A percentile compares a stretch with the other conserved stretches of the same genome.
phyloP scores from a whole-genome alignment of 2,329 filamentous ascomycete species.

The Colletotrichum sp. region DNA sequence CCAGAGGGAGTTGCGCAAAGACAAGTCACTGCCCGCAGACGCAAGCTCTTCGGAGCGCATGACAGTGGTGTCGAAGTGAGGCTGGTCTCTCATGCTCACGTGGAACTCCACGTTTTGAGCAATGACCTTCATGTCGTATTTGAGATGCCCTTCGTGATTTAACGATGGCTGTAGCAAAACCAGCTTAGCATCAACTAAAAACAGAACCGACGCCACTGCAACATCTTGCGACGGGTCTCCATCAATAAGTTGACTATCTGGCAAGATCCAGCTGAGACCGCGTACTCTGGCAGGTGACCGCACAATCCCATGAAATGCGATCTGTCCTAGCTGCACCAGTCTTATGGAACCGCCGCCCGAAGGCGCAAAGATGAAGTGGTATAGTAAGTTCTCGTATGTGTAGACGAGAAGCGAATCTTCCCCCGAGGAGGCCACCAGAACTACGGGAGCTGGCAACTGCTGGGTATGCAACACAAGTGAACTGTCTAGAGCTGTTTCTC shows the following conservation, averaged over 20 bases:
- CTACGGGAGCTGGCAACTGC: constrained; percentile 81
- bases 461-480: constrained; percentile 78
- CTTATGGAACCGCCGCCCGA: constrained; percentile 72
- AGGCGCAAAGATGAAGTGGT: constrained; percentile 89
- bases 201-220: constrained; percentile 88
- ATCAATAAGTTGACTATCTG: constrained; percentile 85
- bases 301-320: constrained; percentile 96
- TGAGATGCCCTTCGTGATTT: constrained; percentile 81
- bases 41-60: not conserved
- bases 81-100: constrained; percentile 87
- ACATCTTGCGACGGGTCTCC: constrained; percentile 97
- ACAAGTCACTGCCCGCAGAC: constrained; percentile 21
- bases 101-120: constrained; percentile 97
- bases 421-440: constrained; percentile 86
- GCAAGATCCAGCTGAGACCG: constrained; percentile 93
- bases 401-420: constrained; percentile 96
- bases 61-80: constrained; percentile 38
- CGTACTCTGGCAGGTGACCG: constrained; percentile 90
- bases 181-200: constrained; percentile 96
- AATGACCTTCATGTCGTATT: constrained; percentile 98
- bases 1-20: constrained; percentile 86
- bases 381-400: constrained; percentile 93
- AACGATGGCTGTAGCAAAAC: constrained; percentile 88
- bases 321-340: constrained; percentile 94
- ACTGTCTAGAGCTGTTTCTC: constrained; percentile 79